A percentile compares a stretch with the other conserved stretches of the same genome.
These are phyloP conservation scores for Curvularia hawaiiensis DNA, from an alignment of 2,329 filamentous ascomycete species.

Conservation along the genomic window DNA sequence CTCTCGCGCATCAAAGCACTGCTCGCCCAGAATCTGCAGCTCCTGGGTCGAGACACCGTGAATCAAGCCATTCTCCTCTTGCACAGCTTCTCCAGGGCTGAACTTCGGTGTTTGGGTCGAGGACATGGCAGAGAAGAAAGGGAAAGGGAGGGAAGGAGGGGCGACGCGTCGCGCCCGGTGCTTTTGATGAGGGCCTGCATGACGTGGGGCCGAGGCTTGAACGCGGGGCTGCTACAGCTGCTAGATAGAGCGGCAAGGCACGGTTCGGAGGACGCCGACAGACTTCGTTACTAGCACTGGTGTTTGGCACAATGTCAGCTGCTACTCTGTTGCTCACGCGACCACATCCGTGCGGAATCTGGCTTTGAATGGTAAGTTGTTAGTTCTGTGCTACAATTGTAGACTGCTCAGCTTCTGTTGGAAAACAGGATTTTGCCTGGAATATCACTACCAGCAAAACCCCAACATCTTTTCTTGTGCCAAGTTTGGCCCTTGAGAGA, in stretches of 20 bases:
- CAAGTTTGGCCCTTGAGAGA: not conserved
- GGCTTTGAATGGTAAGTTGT: not conserved
- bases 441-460: not conserved
- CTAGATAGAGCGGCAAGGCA: conserved; percentile 19
- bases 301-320: not conserved
- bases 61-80: conserved; percentile 50
- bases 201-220: conserved; percentile 21
- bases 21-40: conserved; percentile 65
- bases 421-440: not conserved
- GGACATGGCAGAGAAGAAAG: conserved; percentile 38
- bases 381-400: not conserved
- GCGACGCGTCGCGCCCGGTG: conserved; percentile 19
- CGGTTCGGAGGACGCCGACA: conserved; percentile 25
- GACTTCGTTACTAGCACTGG: not conserved
- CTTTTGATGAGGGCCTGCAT: conserved; percentile 16
- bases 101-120: conserved; percentile 29
- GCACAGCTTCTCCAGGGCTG: conserved; percentile 36
- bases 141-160: conserved; percentile 23
- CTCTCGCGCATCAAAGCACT: conserved; percentile 73
- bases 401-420: not conserved
- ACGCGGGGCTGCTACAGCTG: conserved; percentile 9
- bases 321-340: not conserved
- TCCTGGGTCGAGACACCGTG: conserved; percentile 65
- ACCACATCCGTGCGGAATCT: not conserved
- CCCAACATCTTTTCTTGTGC: not conserved